Evolutionary conservation across 768 basidiomycete species (phyloP), one percentile per base, ranked within the genome.

Genomic region (Scleroderma bovista): DNA sequence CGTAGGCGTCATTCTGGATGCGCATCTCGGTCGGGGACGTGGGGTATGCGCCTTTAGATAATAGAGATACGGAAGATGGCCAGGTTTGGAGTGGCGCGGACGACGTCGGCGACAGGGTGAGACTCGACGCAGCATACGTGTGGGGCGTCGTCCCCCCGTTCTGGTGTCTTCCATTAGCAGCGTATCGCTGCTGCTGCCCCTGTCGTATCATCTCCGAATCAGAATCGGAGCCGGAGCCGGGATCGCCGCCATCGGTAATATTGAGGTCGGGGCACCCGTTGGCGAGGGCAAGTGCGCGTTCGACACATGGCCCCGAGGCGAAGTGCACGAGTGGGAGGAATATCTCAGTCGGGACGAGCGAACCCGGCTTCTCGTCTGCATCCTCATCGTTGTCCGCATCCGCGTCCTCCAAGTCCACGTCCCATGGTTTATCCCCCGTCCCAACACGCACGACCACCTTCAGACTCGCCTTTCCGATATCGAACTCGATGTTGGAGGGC

Each of bases 321-420:
- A 83, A 99, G 64, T 99, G 96, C 17, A 95, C 84, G 44, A 92
- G 74, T 5, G 96, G 96, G 1, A 98, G 65, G 64, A 79, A 99
- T 19, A 98, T 83, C 74, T 96, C 96, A 17, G 93, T 97, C n/a
- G 83, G 76, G 1, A 9, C 9, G 26, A 80, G 68, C 24, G 63
- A 64, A 16, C 72, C 71, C 42, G 29, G 39, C 20, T 40, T 40
- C 39, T 40, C 39, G 19, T 40, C 37, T 53, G 45, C 16, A 6
- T 48, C 39, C 16, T 44, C 45, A 3, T 17, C 44, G 26, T 5
- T 4, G 2, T 22, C 34, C 7, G 43, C 50, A 20, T 46, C 48
- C 6, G n/a, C 31, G 6, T 22, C 39, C n/a, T 5, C 11, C 39
- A 13, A 13, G 5, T 23, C 19, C 13, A 20, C 19, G 2, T 32